Base-by-base conservation (phyloP, 495 filamentous ascomycete genomes). In the Aspergillus olivimuriae region DNA sequence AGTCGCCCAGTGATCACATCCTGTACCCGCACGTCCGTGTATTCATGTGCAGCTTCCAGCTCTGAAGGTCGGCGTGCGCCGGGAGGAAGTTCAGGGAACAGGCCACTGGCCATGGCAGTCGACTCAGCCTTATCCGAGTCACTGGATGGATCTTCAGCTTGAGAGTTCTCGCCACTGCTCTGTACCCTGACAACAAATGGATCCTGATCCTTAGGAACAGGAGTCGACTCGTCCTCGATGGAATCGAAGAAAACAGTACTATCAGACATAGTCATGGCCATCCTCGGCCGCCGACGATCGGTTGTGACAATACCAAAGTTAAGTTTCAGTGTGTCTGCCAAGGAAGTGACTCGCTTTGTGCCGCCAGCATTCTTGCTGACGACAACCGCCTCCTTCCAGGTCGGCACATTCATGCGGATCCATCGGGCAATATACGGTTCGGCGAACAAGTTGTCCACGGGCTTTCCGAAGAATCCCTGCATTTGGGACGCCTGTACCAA, bases 381-480 rank as follows among this genome's bases (percentile, higher is more conserved):
- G 12, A 95, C 88, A 4, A 98, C 92, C 2, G 87, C 91, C 41
- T 94, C 85, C 43, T 73, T 80, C 92, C 92, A 98, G 39, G 84
- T 77, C 12, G 75, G 68, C 15, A 98, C 84, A 55, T 95, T 91
- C 64, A 84, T 77, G 46, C 82, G 78, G 57, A 97, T 92, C 94
- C 92, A 97, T 44, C 89, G 83, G 31, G 94, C 92, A 59, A 98
- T 90, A 52, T 95, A 76, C 4, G 92, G 92, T 63, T 98, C 92
- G 15, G 94, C 92, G 55, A 95, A 86, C 24, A 98, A 82, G 61
- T 98, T 96, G 65, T 98, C 92, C 38, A 98, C 92, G 8, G 92
- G 94, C 56, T 92, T 94, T 51, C 84, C 86, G 75, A 98, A 98
- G 74, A 98, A 98, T 24, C 92, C 92, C 69, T 97, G 94, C 85